phyloP scores from a whole-genome alignment of 306 rosid species.

The Medicago lupulina region DNA sequence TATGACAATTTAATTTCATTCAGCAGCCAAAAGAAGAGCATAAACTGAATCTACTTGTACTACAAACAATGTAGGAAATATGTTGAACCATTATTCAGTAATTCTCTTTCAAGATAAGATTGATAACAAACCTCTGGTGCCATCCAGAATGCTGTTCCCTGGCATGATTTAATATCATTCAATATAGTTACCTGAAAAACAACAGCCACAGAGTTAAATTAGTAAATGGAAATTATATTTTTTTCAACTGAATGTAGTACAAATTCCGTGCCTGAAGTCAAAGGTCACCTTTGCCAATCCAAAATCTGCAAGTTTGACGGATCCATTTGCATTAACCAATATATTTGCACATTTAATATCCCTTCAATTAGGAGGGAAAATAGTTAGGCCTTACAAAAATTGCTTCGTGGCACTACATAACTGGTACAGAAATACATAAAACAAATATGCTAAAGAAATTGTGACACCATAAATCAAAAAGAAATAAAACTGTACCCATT shows the following conservation, averaged over 20 bases:
- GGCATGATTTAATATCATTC: slow-evolving; percentile 78
- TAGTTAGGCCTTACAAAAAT: slow-evolving; percentile 31
- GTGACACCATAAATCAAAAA: slow-evolving; percentile 31
- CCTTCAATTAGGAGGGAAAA: slow-evolving; percentile 52
- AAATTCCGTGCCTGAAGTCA: slow-evolving; percentile 21
- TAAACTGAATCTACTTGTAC: slow-evolving; percentile 10
- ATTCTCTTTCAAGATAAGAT: slow-evolving; percentile 13
- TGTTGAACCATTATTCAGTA: slow-evolving; percentile 18
- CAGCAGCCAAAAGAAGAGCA: slow-evolving; percentile 10
- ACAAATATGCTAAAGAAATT: slow-evolving; percentile 30
- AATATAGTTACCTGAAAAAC: slow-evolving; percentile 71
- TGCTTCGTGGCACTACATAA: slow-evolving; percentile 9
- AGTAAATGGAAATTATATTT: slow-evolving; percentile 25
- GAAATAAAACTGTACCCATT: not conserved
- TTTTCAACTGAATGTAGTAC: slow-evolving; percentile 15
- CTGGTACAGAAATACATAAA: slow-evolving; percentile 22
- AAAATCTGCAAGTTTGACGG: slow-evolving; percentile 96
- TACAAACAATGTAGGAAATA: slow-evolving; percentile 11
- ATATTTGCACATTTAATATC: slow-evolving; percentile 94
- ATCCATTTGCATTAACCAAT: slow-evolving; percentile 86
- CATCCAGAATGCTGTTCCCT: slow-evolving; percentile 98
- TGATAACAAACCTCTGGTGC: slow-evolving; percentile 91
- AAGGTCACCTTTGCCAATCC: slow-evolving; percentile 91
- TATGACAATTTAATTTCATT: slow-evolving; percentile 19
- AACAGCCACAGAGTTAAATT: slow-evolving; percentile 21